Percentiles rank a stretch among this genome's conserved stretches.
Conservation (phyloP, 106 monocot species). For the Vanilla planifolia region DNA sequence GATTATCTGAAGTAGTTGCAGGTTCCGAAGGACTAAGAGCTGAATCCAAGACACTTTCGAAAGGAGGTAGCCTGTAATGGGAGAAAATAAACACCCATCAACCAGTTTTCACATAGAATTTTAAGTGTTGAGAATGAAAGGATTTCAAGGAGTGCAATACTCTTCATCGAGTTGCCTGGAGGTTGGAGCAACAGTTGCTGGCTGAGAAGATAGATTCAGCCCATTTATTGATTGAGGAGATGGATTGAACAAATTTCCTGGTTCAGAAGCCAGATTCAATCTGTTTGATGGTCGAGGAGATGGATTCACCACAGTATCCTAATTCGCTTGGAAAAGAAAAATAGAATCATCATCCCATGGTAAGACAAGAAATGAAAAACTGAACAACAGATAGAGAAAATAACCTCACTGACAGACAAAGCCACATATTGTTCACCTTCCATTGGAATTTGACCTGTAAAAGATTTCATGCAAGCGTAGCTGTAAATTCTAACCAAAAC, state of each 20-base stretch:
- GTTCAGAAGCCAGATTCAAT: neutral
- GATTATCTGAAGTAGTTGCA: constrained; percentile 12
- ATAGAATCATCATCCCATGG: neutral
- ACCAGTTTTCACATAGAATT: no score
- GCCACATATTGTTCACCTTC: constrained; percentile 41
- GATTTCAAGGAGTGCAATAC: neutral
- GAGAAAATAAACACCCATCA: constrained; percentile 5
- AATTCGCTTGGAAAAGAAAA: neutral
- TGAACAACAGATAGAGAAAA: neutral
- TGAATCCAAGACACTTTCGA: constrained; percentile 16
- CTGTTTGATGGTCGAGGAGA: neutral
- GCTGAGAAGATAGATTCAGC: constrained; percentile 1
- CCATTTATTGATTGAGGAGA: constrained; percentile 7
- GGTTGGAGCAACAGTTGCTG: neutral
- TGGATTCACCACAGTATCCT: neutral
- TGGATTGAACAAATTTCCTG: neutral
- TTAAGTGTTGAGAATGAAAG: neutral
- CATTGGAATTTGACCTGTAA: constrained; percentile 34
- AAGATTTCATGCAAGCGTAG: no score
- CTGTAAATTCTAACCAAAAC: no score
- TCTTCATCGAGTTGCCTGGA: constrained; percentile 11
- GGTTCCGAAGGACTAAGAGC: neutral
- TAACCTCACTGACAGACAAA: constrained; percentile 7
- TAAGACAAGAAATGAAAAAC: neutral
- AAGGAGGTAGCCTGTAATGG: constrained; percentile 36